These are phyloP conservation scores for Globisporangium barbulae DNA, from an alignment of 352 stramenopile species.

Conservation along the genomic window DNA sequence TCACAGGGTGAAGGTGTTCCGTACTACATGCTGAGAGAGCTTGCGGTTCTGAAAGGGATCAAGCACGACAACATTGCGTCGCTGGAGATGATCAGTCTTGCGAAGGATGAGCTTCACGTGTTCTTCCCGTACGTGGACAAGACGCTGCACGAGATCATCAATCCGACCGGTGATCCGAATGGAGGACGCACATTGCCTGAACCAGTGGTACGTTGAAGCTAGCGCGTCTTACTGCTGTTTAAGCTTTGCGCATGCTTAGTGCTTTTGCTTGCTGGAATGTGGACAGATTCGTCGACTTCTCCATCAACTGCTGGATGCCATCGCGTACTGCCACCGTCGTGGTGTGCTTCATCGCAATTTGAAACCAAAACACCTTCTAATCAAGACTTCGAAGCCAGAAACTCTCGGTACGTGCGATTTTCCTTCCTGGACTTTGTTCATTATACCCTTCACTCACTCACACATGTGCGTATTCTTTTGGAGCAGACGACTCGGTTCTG, in stretches of 20 bases:
- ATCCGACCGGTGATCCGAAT: conserved; percentile 80
- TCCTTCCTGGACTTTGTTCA: background rate
- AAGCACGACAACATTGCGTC: conserved; percentile 87
- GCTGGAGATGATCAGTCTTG: conserved; percentile 85
- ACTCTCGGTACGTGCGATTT: conserved; percentile 43
- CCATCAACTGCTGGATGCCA: conserved; percentile 84
- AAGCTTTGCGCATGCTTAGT: background rate
- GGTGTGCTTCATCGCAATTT: conserved; percentile 89
- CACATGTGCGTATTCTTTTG: background rate
- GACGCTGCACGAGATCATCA: conserved; percentile 90
- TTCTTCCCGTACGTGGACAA: conserved; percentile 92
- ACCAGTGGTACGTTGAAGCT: conserved; percentile 45
- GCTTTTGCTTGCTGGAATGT: background rate
- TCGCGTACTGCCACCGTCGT: conserved; percentile 86
- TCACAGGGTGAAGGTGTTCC: conserved; percentile 83
- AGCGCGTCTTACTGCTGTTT: conserved; percentile 4
- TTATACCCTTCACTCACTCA: background rate
- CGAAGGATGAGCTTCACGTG: conserved; percentile 84
- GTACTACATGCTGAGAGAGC: conserved; percentile 92
- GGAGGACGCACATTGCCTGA: conserved; percentile 75
- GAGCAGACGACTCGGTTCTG: conserved; percentile 55
- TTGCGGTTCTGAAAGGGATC: conserved; percentile 87
- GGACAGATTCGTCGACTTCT: conserved; percentile 70
- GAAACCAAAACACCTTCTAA: conserved; percentile 89
- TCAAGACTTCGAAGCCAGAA: conserved; percentile 64